phyloP scores from a whole-genome alignment of 768 basidiomycete genomes.

The Mycena capillaripes region DNA sequence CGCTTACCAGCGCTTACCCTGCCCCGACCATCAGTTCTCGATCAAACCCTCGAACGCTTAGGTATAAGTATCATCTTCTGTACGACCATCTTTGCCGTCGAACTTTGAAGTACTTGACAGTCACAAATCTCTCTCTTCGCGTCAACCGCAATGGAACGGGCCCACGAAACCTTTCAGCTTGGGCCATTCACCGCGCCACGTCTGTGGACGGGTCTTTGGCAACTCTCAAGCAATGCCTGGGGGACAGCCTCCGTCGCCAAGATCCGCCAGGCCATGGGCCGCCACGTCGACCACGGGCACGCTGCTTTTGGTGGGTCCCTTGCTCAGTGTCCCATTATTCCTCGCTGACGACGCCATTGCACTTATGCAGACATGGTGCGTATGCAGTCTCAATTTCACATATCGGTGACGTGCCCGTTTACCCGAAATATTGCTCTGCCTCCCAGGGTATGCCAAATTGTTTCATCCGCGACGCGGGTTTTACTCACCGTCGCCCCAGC shows the following conservation, averaged over 20 bases:
- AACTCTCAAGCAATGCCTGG: conserved; percentile 37
- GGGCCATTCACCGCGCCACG: conserved; percentile 30
- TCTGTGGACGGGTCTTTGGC: conserved; percentile 34
- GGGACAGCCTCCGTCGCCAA: conserved; percentile 29
- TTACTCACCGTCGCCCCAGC: conserved; percentile 56
- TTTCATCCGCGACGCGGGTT: background rate
- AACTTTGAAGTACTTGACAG: background rate
- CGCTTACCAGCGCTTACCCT: background rate
- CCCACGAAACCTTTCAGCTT: conserved; percentile 35
- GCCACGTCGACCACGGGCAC: conserved; percentile 57
- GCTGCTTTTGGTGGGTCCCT: conserved; percentile 69
- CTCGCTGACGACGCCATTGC: background rate
- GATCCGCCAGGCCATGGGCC: conserved; percentile 33
- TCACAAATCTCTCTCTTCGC: background rate
- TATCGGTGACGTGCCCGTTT: background rate
- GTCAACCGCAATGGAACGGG: conserved; percentile 6
- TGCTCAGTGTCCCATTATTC: background rate
- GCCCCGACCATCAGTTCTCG: background rate
- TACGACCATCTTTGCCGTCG: background rate
- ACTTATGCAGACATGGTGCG: conserved; percentile 76
- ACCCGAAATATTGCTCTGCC: background rate
- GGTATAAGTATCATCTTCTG: background rate
- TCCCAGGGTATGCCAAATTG: conserved; percentile 44
- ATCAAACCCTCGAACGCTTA: background rate
- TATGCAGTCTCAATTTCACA: background rate